Evolutionary conservation across 495 filamentous ascomycete genomes (phyloP).

Genomic region (Parachaetomium inaequale): DNA sequence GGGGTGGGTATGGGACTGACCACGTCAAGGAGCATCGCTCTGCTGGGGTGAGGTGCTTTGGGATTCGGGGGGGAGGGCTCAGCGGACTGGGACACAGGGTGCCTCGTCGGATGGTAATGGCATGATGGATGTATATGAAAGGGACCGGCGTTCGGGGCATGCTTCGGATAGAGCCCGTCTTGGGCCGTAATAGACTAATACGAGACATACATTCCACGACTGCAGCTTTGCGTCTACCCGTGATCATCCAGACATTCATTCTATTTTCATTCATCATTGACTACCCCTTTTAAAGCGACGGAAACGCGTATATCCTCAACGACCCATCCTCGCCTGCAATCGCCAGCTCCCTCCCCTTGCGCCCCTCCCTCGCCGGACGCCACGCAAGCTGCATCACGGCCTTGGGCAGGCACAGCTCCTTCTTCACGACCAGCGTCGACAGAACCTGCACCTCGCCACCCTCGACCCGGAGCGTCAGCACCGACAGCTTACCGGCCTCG

Average conservation of each 20-base stretch:
- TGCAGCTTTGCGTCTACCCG: background rate
- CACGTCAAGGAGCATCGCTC: too few species aligned
- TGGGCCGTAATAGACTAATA: slow-evolving; percentile 19
- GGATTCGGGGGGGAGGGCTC: background rate
- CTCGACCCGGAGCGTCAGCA: slow-evolving; percentile 39
- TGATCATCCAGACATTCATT: background rate
- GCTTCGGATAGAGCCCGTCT: background rate
- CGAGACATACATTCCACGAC: background rate
- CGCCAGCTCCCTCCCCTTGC: slow-evolving; percentile 54
- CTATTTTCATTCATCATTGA: background rate
- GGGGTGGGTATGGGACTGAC: too few species aligned
- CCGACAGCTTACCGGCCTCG: slow-evolving; percentile 52
- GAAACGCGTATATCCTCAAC: slow-evolving; percentile 65
- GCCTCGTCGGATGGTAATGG: background rate
- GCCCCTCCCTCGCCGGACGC: slow-evolving; percentile 52
- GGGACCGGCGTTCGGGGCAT: slow-evolving; percentile 7
- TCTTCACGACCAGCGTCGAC: slow-evolving; percentile 43
- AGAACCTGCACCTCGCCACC: slow-evolving; percentile 44
- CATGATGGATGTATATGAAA: background rate
- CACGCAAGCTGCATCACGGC: slow-evolving; percentile 72
- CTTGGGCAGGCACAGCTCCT: slow-evolving; percentile 58
- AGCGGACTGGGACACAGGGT: background rate
- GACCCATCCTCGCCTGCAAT: slow-evolving; percentile 82
- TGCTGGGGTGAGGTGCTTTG: too few species aligned
- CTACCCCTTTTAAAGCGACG: slow-evolving; percentile 9